A percentile compares a stretch with the other conserved stretches of the same genome.
Conservation (phyloP, 306 rosid species). For the Herpetospermum pedunculosum region DNA sequence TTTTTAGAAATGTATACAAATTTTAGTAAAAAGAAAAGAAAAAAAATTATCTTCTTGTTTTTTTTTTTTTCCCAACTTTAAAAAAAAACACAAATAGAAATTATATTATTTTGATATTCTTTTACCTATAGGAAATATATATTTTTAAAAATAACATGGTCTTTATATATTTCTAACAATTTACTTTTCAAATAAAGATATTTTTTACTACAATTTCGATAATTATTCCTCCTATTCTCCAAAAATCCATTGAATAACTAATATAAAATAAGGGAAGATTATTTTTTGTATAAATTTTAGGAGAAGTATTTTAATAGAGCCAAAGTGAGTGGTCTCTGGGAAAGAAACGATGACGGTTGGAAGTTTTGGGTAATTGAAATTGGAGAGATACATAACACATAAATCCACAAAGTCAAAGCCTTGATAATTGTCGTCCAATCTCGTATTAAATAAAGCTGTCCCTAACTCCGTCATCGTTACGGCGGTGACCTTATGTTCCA, state of each 20-base stretch:
- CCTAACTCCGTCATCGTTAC: conserved; percentile 64
- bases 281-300: neutral
- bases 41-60: no score
- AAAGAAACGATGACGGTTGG: neutral
- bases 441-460: conserved; percentile 7
- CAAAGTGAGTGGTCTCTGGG: neutral
- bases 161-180: no score
- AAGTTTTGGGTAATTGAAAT: conserved; percentile 8
- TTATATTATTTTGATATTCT: no score
- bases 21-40: no score
- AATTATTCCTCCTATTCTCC: neutral
- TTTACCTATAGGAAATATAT: neutral
- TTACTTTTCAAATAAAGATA: no score
- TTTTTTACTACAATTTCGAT: neutral
- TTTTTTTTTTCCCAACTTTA: no score
- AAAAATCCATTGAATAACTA: neutral
- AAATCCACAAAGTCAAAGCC: conserved; percentile 59
- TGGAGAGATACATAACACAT: conserved; percentile 10
- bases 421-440: conserved; percentile 44
- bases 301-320: neutral
- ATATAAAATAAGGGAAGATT: neutral
- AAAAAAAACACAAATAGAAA: no score
- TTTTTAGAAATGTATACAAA: no score
- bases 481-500: conserved; percentile 28
- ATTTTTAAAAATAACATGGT: no score